A percentile compares a stretch with the other conserved stretches of the same genome.
These are phyloP conservation scores for Meyerozyma elateridarum DNA, from an alignment of 1,139 yeast genomes.

Conservation along the genomic window DNA sequence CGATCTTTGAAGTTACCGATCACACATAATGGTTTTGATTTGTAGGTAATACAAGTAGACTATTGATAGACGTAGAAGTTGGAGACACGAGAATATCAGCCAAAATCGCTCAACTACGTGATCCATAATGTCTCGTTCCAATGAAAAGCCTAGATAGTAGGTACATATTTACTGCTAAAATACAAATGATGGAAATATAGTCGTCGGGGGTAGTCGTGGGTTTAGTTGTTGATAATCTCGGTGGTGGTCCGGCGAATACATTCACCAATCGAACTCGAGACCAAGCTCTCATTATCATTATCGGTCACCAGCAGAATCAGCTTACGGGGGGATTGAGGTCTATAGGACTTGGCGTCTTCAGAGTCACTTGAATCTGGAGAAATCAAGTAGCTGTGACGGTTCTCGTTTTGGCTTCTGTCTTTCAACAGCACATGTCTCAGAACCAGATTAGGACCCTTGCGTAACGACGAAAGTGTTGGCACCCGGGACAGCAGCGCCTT, in stretches of 20 bases:
- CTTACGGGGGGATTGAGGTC: constrained; percentile 9
- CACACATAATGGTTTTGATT: too few species aligned
- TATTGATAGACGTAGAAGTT: too few species aligned
- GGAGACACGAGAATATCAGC: too few species aligned
- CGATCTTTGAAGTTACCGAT: too few species aligned
- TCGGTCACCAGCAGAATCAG: constrained; percentile 13
- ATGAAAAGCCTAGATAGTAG: too few species aligned
- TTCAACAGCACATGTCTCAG: constrained; percentile 2
- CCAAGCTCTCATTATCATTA: constrained; percentile 27
- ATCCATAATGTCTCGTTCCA: too few species aligned
- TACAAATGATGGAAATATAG: too few species aligned
- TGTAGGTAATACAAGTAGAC: too few species aligned
- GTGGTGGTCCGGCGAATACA: constrained; percentile 37
- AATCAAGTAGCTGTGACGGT: constrained; percentile 18
- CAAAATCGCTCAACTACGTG: too few species aligned
- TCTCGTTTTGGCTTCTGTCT: constrained; percentile 4
- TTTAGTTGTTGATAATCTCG: constrained; percentile 22
- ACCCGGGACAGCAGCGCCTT: constrained; percentile 1
- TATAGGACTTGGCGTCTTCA: constrained; percentile 10
- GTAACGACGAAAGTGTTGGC: constrained; percentile 2
- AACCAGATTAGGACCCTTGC: too few species aligned
- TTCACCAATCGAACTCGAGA: constrained; percentile 37
- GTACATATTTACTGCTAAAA: too few species aligned
- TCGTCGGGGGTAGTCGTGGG: neutral
- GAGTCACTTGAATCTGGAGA: constrained; percentile 22